These are phyloP conservation scores for Dendrobium officinale DNA, from an alignment of 106 monocot genomes.

Conservation along the genomic window DNA sequence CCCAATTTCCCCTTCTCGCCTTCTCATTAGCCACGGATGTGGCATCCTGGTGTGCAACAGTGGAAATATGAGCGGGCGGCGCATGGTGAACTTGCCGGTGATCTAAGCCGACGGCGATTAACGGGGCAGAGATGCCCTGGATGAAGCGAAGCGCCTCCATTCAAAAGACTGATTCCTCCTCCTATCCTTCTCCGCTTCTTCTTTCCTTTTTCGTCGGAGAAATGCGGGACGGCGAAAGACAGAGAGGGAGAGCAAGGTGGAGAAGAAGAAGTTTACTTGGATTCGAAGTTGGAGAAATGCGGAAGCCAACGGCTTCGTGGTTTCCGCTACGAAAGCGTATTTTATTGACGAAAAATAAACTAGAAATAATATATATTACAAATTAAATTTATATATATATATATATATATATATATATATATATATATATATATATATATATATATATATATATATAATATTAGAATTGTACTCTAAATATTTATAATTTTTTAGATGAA, in stretches of 20 bases:
- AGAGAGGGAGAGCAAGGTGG: background rate
- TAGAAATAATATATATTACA: too few species aligned
- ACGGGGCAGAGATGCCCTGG: constrained; percentile 10
- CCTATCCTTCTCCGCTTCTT: background rate
- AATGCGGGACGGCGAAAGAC: background rate
- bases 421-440: too few species aligned
- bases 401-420: too few species aligned
- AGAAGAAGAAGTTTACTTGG: background rate
- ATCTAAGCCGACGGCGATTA: background rate
- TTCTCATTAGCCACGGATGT: constrained; percentile 4
- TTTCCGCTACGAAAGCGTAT: background rate
- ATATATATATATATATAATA: too few species aligned
- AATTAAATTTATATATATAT: too few species aligned
- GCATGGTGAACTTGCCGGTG: constrained; percentile 3
- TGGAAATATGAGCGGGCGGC: background rate
- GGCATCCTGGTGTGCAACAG: background rate
- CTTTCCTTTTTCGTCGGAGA: background rate
- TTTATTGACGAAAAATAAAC: too few species aligned
- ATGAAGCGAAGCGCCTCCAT: constrained; percentile 36
- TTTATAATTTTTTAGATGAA: too few species aligned
- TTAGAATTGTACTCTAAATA: too few species aligned
- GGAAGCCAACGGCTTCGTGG: background rate
- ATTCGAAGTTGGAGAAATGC: background rate
- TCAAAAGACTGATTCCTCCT: background rate
- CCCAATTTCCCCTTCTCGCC: constrained; percentile 35